A percentile compares a stretch with the other conserved stretches of the same genome.
Evolutionary conservation across 805 yeast species (phyloP).

Genomic region (Barnettozyma sp.): DNA sequence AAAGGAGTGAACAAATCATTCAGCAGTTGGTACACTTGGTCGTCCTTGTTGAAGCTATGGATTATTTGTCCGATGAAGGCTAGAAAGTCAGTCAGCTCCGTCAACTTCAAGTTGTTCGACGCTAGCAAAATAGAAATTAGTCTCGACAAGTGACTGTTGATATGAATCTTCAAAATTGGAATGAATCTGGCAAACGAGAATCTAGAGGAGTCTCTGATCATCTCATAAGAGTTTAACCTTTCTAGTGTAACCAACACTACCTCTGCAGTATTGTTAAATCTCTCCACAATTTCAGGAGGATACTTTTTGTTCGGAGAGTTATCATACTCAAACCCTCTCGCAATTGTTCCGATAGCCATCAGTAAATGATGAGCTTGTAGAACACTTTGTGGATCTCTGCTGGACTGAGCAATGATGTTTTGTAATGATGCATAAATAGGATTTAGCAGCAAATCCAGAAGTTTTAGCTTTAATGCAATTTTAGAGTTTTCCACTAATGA

Average conservation of each 20-base stretch:
- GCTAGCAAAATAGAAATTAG: constrained; percentile 61
- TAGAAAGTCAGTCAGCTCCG: constrained; percentile 73
- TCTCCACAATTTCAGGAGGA: constrained; percentile 35
- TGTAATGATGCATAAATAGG: constrained; percentile 74
- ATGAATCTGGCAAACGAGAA: constrained; percentile 84
- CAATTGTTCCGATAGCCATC: constrained; percentile 84
- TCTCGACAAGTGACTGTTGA: constrained; percentile 54
- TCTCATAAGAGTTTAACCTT: constrained; percentile 55
- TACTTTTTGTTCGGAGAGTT: constrained; percentile 27
- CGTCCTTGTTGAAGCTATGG: constrained; percentile 65
- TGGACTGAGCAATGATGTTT: constrained; percentile 44
- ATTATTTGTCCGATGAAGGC: constrained; percentile 84
- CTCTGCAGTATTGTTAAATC: constrained; percentile 65
- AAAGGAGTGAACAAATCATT: constrained; percentile 73
- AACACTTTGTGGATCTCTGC: constrained; percentile 37
- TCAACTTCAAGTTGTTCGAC: constrained; percentile 47
- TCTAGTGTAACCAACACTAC: constrained; percentile 82
- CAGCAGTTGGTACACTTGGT: constrained; percentile 63
- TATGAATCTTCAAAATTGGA: constrained; percentile 53
- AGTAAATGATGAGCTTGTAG: constrained; percentile 81
- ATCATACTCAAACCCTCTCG: constrained; percentile 63
- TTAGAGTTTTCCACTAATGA: constrained; percentile 42
- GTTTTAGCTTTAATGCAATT: constrained; percentile 32
- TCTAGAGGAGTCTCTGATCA: constrained; percentile 77
- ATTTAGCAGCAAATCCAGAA: constrained; percentile 60